Evolutionary conservation across 2,329 filamentous ascomycete species (phyloP), one percentile per base, ranked within the genome.

Genomic region (Aureobasidium sp.): DNA sequence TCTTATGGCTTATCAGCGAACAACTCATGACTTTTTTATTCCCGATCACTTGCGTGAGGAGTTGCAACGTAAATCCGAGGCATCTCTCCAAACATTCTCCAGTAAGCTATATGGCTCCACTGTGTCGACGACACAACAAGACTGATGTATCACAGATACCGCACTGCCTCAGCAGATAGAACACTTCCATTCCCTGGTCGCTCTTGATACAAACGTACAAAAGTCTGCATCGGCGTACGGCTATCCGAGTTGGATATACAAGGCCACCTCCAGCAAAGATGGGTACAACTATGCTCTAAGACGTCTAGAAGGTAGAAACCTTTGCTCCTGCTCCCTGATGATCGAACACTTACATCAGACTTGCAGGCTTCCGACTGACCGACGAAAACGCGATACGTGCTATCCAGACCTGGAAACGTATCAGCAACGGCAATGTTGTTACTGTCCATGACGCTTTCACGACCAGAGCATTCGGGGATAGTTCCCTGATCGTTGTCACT

Each of bases 221-320:
- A 92, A 91, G 73, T 91, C 87, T 67, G 84, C 87, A 4, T 82
- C 84, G 14, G 84, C 89, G 17, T 97, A 97, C 74, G 91, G 91
- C 31, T 96, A 91, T 70, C 85, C 88, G 6, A 96, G 88, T 68
- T 97, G 92, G 91, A 85, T 96, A 0, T 99, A 97, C 78, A 97
- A 97, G 77, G 93, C 92, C 9, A 87, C 88, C 27, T 96, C 91
- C 7, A 87, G 84, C 73, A 94, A 94, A 72, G 93, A 93, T 68
- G 94, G 92, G 12, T 87, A 89, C 66, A 85, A 87, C n/a, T 97
- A 96, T 75, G 91, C 88, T 62, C 79, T 99, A 51, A 84, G 94
- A 65, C 84, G 94, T 65, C 82, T 99, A 25, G 91, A 97, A 80
- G 89, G 86, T 68, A 31, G 61, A 49, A 53, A 22, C 11, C 85